Evolutionary conservation across 768 basidiomycete genomes (phyloP).

Genomic region (Mrakia hoshinonis): DNA sequence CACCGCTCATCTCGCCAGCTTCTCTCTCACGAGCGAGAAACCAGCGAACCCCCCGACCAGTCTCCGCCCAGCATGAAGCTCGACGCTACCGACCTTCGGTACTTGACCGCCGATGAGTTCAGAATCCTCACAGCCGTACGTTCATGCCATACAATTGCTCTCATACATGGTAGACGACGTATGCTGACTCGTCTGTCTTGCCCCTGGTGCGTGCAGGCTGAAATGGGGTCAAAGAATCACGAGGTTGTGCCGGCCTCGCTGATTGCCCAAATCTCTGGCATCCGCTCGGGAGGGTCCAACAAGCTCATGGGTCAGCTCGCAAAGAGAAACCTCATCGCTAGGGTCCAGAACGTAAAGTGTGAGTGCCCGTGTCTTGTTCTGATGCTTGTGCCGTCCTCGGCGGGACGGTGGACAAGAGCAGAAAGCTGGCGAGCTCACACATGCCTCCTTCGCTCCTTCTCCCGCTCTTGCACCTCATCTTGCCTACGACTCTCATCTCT

Average conservation of each 20-base stretch:
- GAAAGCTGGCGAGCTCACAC: constrained; percentile 11
- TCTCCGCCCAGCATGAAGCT: constrained; percentile 60
- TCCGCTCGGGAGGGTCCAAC: constrained; percentile 85
- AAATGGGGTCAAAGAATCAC: constrained; percentile 97
- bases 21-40: neutral
- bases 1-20: neutral
- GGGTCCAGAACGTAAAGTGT: constrained; percentile 91
- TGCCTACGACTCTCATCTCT: neutral
- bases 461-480: neutral
- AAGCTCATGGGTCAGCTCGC: constrained; percentile 83
- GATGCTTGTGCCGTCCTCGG: neutral
- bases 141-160: neutral
- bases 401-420: neutral
- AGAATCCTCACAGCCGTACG: constrained; percentile 85
- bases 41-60: neutral
- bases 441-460: neutral
- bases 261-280: constrained; percentile 85
- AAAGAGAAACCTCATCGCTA: constrained; percentile 80
- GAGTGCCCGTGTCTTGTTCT: constrained; percentile 32
- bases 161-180: neutral
- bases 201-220: constrained; percentile 52
- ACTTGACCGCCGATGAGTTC: constrained; percentile 85
- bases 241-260: constrained; percentile 83
- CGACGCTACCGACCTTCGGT: constrained; percentile 87
- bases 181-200: neutral